Base-by-base conservation (phyloP, 257 asterid genomes). In the Euphrasia confusa region DNA sequence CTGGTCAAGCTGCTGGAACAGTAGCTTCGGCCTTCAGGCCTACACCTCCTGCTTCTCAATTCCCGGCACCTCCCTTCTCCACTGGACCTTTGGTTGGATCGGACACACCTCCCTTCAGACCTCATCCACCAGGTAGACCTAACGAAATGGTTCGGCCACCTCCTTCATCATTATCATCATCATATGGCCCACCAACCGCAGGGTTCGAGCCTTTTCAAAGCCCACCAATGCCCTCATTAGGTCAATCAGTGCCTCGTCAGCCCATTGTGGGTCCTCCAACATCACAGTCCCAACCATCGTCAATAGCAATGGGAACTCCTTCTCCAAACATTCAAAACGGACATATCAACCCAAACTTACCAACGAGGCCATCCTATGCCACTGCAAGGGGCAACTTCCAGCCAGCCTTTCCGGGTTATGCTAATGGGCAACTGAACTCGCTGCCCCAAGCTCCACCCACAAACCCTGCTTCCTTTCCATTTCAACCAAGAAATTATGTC, bases 401-500 rank as follows among this genome's bases (percentile, higher is more conserved):
- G 67, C 75, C 92, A 50, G 71, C 84, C 37, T 80, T 84, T 77
- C 81, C 82, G 27, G 94, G 82, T 35, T 82, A 87, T 73, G 72
- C 81, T 50, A 78, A 76, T 75, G 53, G 71, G 56, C 89, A 65
- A 53, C 78, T 75, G n/a, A 72, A 77, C 71, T 67, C 71, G 32
- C 79, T 63, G 64, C 49, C 81, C 49, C 90, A 69, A 75, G 77
- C 75, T 68, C 84, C 81, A 68, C 71, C 72, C 39, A 53, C 65
- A 58, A 69, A 69, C 60, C 61, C 87, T 58, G 58, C 76, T 28
- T 75, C 87, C n/a, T 78, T 80, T 67, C 74, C 45, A 65, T 59
- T 68, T 61, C 86, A 71, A 49, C 85, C 75, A 70, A 77, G 86
- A 72, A 79, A 79, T 21, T 81, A 75, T 75, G 72, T 54, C 26